phyloP scores from a whole-genome alignment of 345 rosid genomes.

The Chamaenerion angustifolium region DNA sequence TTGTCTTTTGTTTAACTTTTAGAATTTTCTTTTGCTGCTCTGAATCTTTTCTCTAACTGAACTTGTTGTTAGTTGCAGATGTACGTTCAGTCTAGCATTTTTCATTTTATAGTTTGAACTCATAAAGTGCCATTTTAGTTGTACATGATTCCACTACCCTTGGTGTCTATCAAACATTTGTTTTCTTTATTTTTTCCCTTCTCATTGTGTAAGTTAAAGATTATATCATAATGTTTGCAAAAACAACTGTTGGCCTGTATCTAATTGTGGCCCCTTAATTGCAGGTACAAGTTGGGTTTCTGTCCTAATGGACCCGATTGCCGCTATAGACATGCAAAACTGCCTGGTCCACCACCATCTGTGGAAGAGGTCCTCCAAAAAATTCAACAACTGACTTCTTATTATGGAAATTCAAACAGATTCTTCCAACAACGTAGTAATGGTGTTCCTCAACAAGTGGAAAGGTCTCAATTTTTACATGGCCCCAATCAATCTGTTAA shows the following conservation, averaged over 20 bases:
- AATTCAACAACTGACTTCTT: constrained; percentile 76
- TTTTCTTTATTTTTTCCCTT: no score
- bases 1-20: no score
- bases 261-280: constrained; percentile 5
- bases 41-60: no score
- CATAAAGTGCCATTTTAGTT: no score
- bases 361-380: constrained; percentile 94
- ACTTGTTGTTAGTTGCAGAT: no score
- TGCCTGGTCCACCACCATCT: constrained; percentile 90
- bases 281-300: constrained; percentile 95
- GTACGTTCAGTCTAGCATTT: no score
- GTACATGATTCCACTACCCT: no score
- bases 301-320: constrained; percentile 99
- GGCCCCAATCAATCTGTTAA: constrained; percentile 43
- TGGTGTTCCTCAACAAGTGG: constrained; percentile 41
- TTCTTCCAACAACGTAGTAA: constrained; percentile 55
- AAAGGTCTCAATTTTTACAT: constrained; percentile 47
- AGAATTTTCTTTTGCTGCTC: no score
- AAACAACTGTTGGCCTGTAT: not conserved
- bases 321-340: constrained; percentile 86
- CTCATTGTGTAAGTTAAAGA: no score
- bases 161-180: no score
- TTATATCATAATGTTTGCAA: not conserved
- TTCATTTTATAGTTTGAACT: no score
- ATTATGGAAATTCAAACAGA: constrained; percentile 46